Percentiles rank a stretch among this genome's conserved stretches.
phyloP scores from a whole-genome alignment of 345 rosid genomes.

The Aquilaria yunnanensis region DNA sequence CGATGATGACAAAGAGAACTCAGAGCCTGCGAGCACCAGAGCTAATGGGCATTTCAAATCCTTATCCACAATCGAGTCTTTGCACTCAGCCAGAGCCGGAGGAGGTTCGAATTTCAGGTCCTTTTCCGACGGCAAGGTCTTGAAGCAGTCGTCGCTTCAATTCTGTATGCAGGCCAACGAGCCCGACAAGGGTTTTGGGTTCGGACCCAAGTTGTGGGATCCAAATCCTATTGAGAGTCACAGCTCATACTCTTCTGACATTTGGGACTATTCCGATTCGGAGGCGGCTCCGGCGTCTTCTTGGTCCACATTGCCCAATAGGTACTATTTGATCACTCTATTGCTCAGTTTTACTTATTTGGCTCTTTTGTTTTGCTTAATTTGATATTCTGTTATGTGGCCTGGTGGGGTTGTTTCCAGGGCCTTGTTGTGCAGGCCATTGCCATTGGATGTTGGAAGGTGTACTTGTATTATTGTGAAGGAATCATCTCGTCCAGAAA shows the following conservation, averaged over 20 bases:
- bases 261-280: constrained; percentile 92
- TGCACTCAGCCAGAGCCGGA: constrained; percentile 21
- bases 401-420: constrained; percentile 28
- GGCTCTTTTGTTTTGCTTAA: not conserved
- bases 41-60: constrained; percentile 29
- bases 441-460: constrained; percentile 86
- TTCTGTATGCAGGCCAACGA: constrained; percentile 76
- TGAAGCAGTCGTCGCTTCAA: constrained; percentile 78
- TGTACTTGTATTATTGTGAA: constrained; percentile 83
- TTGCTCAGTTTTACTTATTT: not conserved
- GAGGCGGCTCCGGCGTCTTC: constrained; percentile 97
- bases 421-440: constrained; percentile 73
- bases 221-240: constrained; percentile 55
- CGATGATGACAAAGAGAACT: constrained; percentile 37
- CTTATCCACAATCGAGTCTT: constrained; percentile 30
- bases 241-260: constrained; percentile 54
- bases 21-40: constrained; percentile 22
- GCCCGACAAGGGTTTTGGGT: constrained; percentile 45
- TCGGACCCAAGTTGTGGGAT: constrained; percentile 53
- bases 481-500: constrained; percentile 38
- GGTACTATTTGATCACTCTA: constrained; percentile 23
- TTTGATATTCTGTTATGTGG: not conserved
- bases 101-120: constrained; percentile 35
- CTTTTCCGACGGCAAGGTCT: constrained; percentile 43
- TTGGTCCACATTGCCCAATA: constrained; percentile 87